Conservation (phyloP, 1,284 basidiomycete genomes). For the Gastroboletus turbinatus region DNA sequence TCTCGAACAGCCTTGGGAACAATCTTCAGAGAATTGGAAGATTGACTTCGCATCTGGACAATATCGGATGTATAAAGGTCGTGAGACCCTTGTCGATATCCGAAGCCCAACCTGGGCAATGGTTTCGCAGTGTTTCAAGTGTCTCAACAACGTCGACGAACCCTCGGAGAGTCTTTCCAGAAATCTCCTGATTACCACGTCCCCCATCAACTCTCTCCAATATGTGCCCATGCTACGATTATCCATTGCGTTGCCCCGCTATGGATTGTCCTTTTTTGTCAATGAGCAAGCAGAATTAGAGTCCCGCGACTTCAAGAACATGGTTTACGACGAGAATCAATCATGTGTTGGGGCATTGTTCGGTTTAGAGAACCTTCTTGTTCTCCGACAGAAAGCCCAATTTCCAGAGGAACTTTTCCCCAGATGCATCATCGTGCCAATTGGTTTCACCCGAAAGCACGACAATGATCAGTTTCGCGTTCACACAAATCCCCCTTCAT, state of each 20-base stretch:
- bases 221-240: background rate
- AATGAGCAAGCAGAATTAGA: too few species aligned
- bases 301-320: too few species aligned
- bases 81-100: conserved; percentile 5
- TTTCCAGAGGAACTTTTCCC: too few species aligned
- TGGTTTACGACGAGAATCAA: too few species aligned
- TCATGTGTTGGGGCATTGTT: too few species aligned
- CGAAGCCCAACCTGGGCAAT: conserved; percentile 6
- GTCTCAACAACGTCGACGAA: background rate
- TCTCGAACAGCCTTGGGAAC: conserved; percentile 22
- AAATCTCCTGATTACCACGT: background rate
- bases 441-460: too few species aligned
- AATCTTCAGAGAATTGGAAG: conserved; percentile 14
- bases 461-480: too few species aligned
- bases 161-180: background rate
- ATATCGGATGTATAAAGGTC: conserved; percentile 1
- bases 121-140: background rate
- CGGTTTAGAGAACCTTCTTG: too few species aligned
- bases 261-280: too few species aligned
- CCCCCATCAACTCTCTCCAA: background rate
- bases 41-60: background rate
- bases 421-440: too few species aligned
- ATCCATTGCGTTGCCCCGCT: conserved; percentile 42
- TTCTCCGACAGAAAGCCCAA: too few species aligned
- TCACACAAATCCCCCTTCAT: too few species aligned